Conservation (phyloP, 2,329 filamentous ascomycete genomes). For the Coniella vitis region DNA sequence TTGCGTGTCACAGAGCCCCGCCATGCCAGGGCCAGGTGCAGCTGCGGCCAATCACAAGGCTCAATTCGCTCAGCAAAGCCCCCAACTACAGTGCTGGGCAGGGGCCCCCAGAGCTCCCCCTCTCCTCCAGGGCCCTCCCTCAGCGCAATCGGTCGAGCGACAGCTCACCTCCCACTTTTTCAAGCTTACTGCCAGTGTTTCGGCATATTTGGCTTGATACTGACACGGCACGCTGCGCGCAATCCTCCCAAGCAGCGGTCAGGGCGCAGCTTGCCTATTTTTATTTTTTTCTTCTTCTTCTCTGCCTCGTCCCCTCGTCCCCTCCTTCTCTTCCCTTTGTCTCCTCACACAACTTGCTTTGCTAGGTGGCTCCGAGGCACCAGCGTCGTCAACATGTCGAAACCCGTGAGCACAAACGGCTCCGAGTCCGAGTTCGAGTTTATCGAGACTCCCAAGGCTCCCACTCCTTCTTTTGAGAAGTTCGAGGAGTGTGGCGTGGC, state of each 20-base stretch:
- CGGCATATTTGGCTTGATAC: conserved; percentile 12
- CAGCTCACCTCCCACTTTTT: conserved; percentile 11
- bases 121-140: neutral
- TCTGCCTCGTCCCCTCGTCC: no score
- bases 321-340: neutral
- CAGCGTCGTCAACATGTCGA: conserved; percentile 35
- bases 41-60: conserved; percentile 10
- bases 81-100: neutral
- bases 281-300: neutral
- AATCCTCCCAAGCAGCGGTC: conserved; percentile 10
- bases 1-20: conserved; percentile 1
- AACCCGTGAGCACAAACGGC: conserved; percentile 39
- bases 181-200: neutral
- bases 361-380: conserved; percentile 4
- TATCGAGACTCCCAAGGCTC: conserved; percentile 49
- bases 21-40: neutral
- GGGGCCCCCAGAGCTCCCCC: conserved; percentile 7
- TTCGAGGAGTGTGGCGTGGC: conserved; percentile 48
- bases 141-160: neutral
- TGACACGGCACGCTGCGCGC: neutral
- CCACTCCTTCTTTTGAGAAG: conserved; percentile 42
- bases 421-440: conserved; percentile 57
- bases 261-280: neutral
- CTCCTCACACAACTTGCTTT: neutral
- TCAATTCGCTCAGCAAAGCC: conserved; percentile 2